phyloP scores from a whole-genome alignment of 2,329 filamentous ascomycete species.

The Cercospora sojina region DNA sequence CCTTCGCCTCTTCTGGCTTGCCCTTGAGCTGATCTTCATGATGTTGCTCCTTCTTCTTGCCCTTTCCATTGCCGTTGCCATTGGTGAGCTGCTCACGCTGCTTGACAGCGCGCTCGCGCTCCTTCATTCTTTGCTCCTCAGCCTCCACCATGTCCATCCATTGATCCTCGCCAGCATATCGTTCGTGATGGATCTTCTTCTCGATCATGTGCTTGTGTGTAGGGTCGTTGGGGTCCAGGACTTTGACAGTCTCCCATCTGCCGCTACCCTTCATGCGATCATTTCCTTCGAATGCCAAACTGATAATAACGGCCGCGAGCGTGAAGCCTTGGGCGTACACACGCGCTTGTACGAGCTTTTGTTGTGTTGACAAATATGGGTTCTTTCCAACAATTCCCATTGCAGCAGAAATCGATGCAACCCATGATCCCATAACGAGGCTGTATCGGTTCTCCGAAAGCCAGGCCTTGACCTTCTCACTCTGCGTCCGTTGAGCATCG shows the following conservation, averaged over 20 bases:
- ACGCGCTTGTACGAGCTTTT: conserved; percentile 92
- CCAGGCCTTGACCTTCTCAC: conserved; percentile 68
- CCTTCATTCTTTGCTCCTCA: conserved; percentile 64
- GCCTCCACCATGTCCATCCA: conserved; percentile 91
- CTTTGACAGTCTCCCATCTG: conserved; percentile 80
- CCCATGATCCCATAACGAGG: conserved; percentile 80
- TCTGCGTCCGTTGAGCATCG: conserved; percentile 55
- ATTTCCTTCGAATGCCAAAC: conserved; percentile 75
- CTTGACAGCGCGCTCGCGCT: conserved; percentile 47
- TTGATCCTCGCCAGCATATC: conserved; percentile 84
- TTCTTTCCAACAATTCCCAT: conserved; percentile 75
- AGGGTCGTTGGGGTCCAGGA: conserved; percentile 77
- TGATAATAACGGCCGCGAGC: conserved; percentile 76
- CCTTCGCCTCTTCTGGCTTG: conserved; percentile 27
- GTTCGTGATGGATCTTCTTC: conserved; percentile 83
- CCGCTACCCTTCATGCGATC: conserved; percentile 76
- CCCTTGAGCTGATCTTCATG: conserved; percentile 22
- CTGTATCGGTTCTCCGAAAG: conserved; percentile 78
- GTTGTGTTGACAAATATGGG: conserved; percentile 68
- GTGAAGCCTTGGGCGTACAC: conserved; percentile 91
- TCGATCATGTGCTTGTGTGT: conserved; percentile 80
- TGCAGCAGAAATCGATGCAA: conserved; percentile 73
- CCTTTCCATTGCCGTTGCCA: conserved; percentile 18
- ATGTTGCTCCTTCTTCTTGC: conserved; percentile 20
- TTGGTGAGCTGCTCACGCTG: conserved; percentile 26